These are phyloP conservation scores for Xerophyta viscosa DNA, from an alignment of 106 monocot genomes.

Conservation along the genomic window DNA sequence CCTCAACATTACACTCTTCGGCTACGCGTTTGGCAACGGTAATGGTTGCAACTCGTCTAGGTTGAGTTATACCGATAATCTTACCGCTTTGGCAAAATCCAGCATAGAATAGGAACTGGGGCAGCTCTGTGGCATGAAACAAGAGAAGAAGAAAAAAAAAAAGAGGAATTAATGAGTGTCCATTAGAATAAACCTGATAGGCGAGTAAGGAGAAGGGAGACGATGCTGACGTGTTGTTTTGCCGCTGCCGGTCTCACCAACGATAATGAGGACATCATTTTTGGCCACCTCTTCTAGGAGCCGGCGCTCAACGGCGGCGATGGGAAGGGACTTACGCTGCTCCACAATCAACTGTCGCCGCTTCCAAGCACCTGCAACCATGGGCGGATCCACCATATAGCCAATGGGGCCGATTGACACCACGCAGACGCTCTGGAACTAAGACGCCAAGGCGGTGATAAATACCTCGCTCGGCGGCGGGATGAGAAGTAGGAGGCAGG, in stretches of 20 bases:
- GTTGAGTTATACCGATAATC: slow-evolving; percentile 92
- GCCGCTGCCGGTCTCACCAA: slow-evolving; percentile 95
- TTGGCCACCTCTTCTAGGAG: slow-evolving; percentile 81
- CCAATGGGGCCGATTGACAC: too few relatives aligned
- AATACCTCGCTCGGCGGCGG: too few relatives aligned
- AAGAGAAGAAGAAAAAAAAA: neutral
- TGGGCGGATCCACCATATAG: too few relatives aligned
- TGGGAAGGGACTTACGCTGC: slow-evolving; percentile 8
- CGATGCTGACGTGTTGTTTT: slow-evolving; percentile 81
- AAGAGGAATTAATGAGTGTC: neutral
- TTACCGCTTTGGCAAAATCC: slow-evolving; percentile 68
- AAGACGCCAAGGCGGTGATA: too few relatives aligned
- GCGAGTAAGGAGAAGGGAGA: neutral
- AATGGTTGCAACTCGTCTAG: slow-evolving; percentile 87
- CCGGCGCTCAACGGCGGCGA: slow-evolving; percentile 37
- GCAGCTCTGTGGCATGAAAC: slow-evolving; percentile 53
- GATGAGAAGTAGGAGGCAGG: too few relatives aligned
- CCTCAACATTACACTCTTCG: slow-evolving; percentile 81
- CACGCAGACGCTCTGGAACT: too few relatives aligned
- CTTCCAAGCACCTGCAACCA: too few relatives aligned
- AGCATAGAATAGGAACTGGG: slow-evolving; percentile 80
- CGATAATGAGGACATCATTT: slow-evolving; percentile 73
- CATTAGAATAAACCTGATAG: neutral
- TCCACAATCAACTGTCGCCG: slow-evolving; percentile 2
- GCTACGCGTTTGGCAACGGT: slow-evolving; percentile 96